phyloP scores from a whole-genome alignment of 805 yeast genomes.

The Brettanomyces naardenensis region DNA sequence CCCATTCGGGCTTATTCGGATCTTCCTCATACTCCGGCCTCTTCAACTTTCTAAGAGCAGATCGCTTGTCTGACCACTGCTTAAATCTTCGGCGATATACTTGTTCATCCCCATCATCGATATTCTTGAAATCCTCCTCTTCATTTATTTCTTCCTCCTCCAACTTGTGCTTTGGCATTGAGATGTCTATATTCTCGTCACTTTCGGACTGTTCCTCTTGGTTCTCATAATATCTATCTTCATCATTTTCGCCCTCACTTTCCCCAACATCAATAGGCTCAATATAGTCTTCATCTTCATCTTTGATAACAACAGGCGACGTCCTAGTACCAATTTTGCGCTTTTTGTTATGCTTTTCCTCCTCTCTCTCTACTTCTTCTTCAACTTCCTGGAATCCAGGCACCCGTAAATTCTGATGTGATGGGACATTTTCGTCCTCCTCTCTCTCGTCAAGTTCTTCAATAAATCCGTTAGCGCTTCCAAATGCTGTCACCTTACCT shows the following conservation, averaged over 20 bases:
- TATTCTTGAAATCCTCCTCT: slow-evolving; percentile 32
- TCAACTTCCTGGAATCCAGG: slow-evolving; percentile 36
- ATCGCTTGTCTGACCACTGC: slow-evolving; percentile 52
- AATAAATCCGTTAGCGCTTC: slow-evolving; percentile 53
- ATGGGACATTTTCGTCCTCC: slow-evolving; percentile 12
- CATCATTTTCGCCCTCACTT: slow-evolving; percentile 8
- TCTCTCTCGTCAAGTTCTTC: slow-evolving; percentile 28
- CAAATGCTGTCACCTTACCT: slow-evolving; percentile 92
- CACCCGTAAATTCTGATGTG: slow-evolving; percentile 37
- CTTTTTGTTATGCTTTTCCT: slow-evolving; percentile 9
- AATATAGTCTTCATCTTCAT: slow-evolving; percentile 6
- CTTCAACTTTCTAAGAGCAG: slow-evolving; percentile 30
- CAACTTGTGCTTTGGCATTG: slow-evolving; percentile 2
- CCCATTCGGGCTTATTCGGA: slow-evolving; percentile 47
- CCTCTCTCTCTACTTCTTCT: slow-evolving; percentile 11
- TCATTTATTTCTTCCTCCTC: slow-evolving; percentile 4
- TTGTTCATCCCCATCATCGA: slow-evolving; percentile 78
- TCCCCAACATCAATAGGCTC: slow-evolving; percentile 11
- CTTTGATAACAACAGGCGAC: not conserved
- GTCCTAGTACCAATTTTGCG: slow-evolving; percentile 1
- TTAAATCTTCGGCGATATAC: slow-evolving; percentile 52
- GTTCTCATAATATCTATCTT: slow-evolving; percentile 8
- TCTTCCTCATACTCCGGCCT: slow-evolving; percentile 23
- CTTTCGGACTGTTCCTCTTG: slow-evolving; percentile 7
- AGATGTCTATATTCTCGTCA: slow-evolving; percentile 7